phyloP scores from a whole-genome alignment of 2,329 filamentous ascomycete species.

The Volutella citrinella region DNA sequence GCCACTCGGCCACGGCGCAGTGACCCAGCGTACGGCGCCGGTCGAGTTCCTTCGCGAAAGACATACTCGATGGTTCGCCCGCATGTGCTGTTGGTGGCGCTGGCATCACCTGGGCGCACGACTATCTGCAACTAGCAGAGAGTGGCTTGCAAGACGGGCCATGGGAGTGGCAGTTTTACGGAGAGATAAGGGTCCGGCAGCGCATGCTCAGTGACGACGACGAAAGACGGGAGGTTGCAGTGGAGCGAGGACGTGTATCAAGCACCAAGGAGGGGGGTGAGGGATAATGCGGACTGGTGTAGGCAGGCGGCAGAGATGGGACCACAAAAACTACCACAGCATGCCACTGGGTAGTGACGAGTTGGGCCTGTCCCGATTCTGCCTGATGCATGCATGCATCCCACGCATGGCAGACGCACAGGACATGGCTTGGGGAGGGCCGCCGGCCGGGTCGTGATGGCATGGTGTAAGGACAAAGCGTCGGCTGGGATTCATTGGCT shows the following conservation, averaged over 20 bases:
- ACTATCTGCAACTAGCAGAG: too few relatives aligned
- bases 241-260: neutral
- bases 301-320: conserved; percentile 9
- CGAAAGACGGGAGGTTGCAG: conserved; percentile 7
- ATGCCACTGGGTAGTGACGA: conserved; percentile 8
- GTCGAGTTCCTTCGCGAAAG: conserved; percentile 6
- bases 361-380: conserved; percentile 4
- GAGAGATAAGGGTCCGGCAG: neutral
- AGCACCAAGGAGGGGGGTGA: conserved; percentile 10
- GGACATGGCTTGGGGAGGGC: too few relatives aligned
- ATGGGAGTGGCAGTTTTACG: conserved; percentile 4
- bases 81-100: too few relatives aligned
- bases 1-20: conserved; percentile 8
- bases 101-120: too few relatives aligned
- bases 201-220: neutral
- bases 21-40: conserved; percentile 13
- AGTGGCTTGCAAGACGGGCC: conserved; percentile 1
- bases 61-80: too few relatives aligned
- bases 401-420: too few relatives aligned
- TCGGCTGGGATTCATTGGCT: too few relatives aligned
- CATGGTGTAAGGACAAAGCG: too few relatives aligned
- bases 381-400: conserved; percentile 28
- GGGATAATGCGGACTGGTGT: conserved; percentile 21
- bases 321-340: conserved; percentile 13
- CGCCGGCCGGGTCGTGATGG: too few relatives aligned